Base-by-base conservation (phyloP, 139 green algal species). In the Picochlorum sp. region DNA sequence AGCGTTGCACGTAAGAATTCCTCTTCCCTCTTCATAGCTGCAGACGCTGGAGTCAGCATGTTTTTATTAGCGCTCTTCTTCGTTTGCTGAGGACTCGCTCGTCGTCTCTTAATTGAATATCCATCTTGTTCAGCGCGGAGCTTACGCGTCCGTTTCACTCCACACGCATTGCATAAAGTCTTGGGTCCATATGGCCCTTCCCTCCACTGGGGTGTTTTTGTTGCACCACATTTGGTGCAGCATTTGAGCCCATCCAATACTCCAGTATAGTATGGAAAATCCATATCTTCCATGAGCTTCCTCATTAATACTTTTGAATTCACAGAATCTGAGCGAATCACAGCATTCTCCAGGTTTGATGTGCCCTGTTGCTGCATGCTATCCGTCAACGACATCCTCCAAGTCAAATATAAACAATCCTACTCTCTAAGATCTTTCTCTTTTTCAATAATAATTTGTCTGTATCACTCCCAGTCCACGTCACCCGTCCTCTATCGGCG, bases 131-230 rank as follows among this genome's bases (percentile, higher is more conserved):
- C 51, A n/a, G 73, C 73, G 12, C 69, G 65, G 12, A 81, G 41
- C 41, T 63, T 69, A 18, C 73, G 60, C 7, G 67, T 75, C 54
- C 67, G 61, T 52, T 75, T 75, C 28, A 75, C 67, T 16, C 66
- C 40, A 41, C 65, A 78, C 3, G 69, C 69, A 60, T 93, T 93
- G 73, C 85, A 93, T 16, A 93, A 75, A 25, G 85, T 89, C 50
- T 79, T 79, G 0, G 79, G 83, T 3, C 85, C 85, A 33, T 83
- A 53, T 28, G 85, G 83, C 12, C 83, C 84, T 33, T 67, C 73
- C 5, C 84, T 66, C 84, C 84, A 92, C 70, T 90, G 83, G 18
- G 78, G 77, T 1, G 80, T 85, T 51, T 73, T 57, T 41, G 63
- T 49, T 26, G 60, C 60, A 18, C 59, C 72, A 55, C 78, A 86